phyloP scores from a whole-genome alignment of 805 yeast genomes.

The Candida endomychidarum region DNA sequence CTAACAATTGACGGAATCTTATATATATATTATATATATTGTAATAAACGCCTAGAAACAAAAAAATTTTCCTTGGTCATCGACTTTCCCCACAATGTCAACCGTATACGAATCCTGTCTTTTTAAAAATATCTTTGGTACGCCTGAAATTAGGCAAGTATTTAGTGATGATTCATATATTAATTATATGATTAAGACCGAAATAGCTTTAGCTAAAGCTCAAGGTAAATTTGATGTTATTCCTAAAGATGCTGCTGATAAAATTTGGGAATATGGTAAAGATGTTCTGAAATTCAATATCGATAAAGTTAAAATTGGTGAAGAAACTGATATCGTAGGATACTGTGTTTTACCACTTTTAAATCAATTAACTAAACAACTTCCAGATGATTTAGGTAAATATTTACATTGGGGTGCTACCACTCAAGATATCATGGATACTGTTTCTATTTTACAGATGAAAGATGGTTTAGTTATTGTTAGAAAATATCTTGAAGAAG shows the following conservation, averaged over 20 bases:
- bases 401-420: conserved; percentile 19
- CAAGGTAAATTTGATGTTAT: conserved; percentile 6
- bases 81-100: conserved; percentile 4
- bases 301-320: conserved; percentile 1
- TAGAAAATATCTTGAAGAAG: conserved; percentile 21
- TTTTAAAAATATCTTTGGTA: conserved; percentile 6
- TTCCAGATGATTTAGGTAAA: conserved; percentile 7
- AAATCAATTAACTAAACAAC: conserved; percentile 7
- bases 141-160: neutral
- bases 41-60: neutral
- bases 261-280: conserved; percentile 2
- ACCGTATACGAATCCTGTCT: conserved; percentile 4
- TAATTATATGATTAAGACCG: conserved; percentile 5
- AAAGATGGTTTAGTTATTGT: conserved; percentile 3
- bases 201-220: conserved; percentile 8
- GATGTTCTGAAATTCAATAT: conserved; percentile 1
- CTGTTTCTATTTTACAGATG: conserved; percentile 5
- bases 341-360: conserved; percentile 9
- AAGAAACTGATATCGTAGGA: conserved; percentile 8
- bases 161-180: conserved; percentile 7
- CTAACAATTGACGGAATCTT: neutral
- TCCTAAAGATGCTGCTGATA: conserved; percentile 7
- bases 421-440: conserved; percentile 17
- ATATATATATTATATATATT: neutral
- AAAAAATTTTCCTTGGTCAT: neutral